phyloP scores from a whole-genome alignment of 306 rosid genomes.

The Castanea crenata region DNA sequence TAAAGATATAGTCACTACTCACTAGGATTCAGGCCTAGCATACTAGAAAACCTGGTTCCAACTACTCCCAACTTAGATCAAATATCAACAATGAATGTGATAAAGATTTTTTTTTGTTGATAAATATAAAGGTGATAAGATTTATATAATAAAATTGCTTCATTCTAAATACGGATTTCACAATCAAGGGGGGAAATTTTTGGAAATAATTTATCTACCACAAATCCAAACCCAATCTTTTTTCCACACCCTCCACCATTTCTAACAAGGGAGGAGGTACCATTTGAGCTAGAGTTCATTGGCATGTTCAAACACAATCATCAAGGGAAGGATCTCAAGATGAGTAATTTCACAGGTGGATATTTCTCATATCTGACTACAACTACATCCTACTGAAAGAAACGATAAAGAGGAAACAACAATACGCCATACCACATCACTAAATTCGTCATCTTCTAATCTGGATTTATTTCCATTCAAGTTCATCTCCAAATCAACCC shows the following conservation, averaged over 20 bases:
- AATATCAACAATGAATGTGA: background rate
- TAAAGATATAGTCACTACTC: background rate
- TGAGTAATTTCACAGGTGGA: background rate
- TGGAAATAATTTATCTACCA: background rate
- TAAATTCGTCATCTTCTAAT: slow-evolving; percentile 51
- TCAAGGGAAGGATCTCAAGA: background rate
- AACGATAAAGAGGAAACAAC: slow-evolving; percentile 22
- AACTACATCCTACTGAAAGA: slow-evolving; percentile 7
- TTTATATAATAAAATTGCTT: background rate
- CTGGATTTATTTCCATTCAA: slow-evolving; percentile 47
- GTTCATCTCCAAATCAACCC: slow-evolving; percentile 78
- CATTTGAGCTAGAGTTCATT: background rate
- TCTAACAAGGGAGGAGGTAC: too few species aligned
- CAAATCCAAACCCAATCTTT: too few species aligned
- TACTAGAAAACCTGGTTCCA: background rate
- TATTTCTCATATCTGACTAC: slow-evolving; percentile 9
- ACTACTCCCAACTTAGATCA: background rate
- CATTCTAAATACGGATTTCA: background rate
- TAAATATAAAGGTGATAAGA: too few species aligned
- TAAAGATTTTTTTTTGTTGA: background rate
- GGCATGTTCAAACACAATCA: background rate
- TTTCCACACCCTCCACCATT: too few species aligned
- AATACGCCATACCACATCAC: slow-evolving; percentile 35
- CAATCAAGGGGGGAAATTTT: background rate
- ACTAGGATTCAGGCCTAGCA: background rate